Evolutionary conservation across 1,284 basidiomycete genomes (phyloP).

Genomic region (Sphagnurus paluster): DNA sequence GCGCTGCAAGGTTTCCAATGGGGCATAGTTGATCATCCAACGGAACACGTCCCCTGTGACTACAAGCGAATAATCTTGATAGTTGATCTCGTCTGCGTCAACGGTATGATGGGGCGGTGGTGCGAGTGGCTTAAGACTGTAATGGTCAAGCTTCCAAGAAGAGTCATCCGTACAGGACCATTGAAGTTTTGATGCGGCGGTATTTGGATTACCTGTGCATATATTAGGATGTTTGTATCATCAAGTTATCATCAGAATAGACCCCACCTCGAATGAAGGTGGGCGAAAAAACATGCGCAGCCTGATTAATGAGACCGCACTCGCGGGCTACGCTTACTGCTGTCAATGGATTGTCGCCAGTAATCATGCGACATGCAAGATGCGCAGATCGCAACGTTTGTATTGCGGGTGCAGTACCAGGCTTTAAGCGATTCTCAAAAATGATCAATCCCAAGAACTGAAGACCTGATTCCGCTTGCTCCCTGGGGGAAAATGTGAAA

Average conservation of each 20-base stretch:
- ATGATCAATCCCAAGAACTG: constrained; percentile 96
- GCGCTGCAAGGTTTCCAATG: constrained; percentile 90
- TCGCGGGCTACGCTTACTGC: constrained; percentile 97
- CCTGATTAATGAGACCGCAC: constrained; percentile 87
- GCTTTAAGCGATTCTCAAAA: constrained; percentile 98
- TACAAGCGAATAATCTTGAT: constrained; percentile 91
- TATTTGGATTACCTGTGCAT: constrained; percentile 56
- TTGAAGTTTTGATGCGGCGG: constrained; percentile 71
- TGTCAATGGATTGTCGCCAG: constrained; percentile 96
- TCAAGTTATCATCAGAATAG: neutral
- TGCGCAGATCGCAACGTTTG: constrained; percentile 88
- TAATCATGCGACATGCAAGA: constrained; percentile 96
- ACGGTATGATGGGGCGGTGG: constrained; percentile 67
- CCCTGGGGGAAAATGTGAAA: constrained; percentile 52
- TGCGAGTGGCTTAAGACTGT: constrained; percentile 80
- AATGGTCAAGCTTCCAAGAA: constrained; percentile 83
- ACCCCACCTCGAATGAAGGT: constrained; percentile 71
- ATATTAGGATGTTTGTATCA: neutral
- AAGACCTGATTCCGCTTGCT: constrained; percentile 91
- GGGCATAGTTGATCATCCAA: constrained; percentile 97
- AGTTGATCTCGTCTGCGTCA: constrained; percentile 67
- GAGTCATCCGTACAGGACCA: constrained; percentile 96
- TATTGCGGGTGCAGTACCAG: constrained; percentile 90
- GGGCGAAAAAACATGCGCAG: constrained; percentile 91
- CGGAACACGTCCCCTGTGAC: constrained; percentile 97